Percentiles rank a stretch among this genome's conserved stretches.
Evolutionary conservation across 371 early-diverging fungal species (phyloP).

Genomic region (Saksenaea vasiformis): DNA sequence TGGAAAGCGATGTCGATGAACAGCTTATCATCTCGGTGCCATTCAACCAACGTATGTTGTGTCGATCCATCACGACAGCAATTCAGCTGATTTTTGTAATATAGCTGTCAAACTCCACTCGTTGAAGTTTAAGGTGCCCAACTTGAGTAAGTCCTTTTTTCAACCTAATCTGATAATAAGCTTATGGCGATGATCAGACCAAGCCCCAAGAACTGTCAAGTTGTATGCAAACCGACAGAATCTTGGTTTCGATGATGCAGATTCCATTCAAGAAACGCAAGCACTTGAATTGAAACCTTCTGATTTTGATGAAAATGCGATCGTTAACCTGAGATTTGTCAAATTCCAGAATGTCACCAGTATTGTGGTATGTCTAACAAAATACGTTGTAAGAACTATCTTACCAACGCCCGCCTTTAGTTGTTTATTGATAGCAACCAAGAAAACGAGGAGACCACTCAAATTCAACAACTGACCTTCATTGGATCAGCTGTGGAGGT

Average conservation of each 20-base stretch:
- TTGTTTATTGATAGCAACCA: constrained; percentile 84
- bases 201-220: constrained; percentile 87
- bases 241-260: constrained; percentile 88
- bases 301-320: constrained; percentile 66
- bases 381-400: not conserved
- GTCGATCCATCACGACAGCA: not conserved
- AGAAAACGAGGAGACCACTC: constrained; percentile 81
- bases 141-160: constrained; percentile 41
- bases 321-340: constrained; percentile 85
- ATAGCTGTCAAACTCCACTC: constrained; percentile 86
- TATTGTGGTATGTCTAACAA: constrained; percentile 48
- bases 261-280: constrained; percentile 76
- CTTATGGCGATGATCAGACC: constrained; percentile 37
- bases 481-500: constrained; percentile 57
- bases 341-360: constrained; percentile 87
- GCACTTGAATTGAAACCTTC: constrained; percentile 65
- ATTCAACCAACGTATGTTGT: constrained; percentile 80
- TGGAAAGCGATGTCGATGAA: constrained; percentile 94
- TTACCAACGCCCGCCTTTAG: constrained; percentile 21
- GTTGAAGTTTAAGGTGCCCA: constrained; percentile 71
- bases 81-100: not conserved
- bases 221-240: constrained; percentile 80
- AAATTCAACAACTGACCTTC: constrained; percentile 73
- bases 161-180: not conserved
- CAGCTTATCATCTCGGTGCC: constrained; percentile 86